Evolutionary conservation across 371 early-diverging fungal species (phyloP).

Genomic region (Zychaea mexicana): DNA sequence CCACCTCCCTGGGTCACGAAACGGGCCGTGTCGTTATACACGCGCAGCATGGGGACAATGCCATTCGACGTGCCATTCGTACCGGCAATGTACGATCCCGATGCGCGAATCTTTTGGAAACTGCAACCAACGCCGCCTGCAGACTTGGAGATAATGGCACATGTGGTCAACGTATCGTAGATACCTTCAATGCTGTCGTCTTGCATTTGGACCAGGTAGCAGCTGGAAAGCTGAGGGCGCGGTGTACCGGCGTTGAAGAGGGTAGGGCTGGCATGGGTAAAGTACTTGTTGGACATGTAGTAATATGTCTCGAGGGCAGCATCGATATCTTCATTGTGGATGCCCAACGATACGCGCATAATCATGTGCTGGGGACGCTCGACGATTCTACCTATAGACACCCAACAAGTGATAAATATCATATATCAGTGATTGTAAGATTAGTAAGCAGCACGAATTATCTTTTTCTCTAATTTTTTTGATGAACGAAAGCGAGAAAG

Average conservation of each 20-base stretch:
- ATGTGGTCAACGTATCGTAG: slow-evolving; percentile 90
- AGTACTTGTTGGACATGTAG: slow-evolving; percentile 86
- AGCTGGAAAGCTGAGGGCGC: slow-evolving; percentile 90
- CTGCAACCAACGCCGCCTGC: slow-evolving; percentile 96
- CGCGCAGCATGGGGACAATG: slow-evolving; percentile 93
- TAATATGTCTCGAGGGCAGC: slow-evolving; percentile 91
- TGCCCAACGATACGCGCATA: slow-evolving; percentile 95
- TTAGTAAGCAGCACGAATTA: no score
- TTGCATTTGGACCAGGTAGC: slow-evolving; percentile 91
- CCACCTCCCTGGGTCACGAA: slow-evolving; percentile 98
- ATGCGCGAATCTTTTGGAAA: slow-evolving; percentile 88
- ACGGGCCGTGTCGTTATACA: slow-evolving; percentile 93
- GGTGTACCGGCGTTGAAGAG: slow-evolving; percentile 95
- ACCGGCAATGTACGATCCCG: slow-evolving; percentile 89
- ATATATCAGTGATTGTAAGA: background rate
- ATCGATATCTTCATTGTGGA: slow-evolving; percentile 88
- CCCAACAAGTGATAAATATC: background rate
- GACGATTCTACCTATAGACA: slow-evolving; percentile 43
- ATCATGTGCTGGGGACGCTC: slow-evolving; percentile 97
- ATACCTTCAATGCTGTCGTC: slow-evolving; percentile 96
- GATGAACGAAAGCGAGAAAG: no score
- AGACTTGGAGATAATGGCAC: slow-evolving; percentile 93
- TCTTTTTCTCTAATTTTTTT: no score
- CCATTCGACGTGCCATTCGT: slow-evolving; percentile 95
- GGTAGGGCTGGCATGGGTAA: slow-evolving; percentile 96